A percentile compares a stretch with the other conserved stretches of the same genome.
Conservation (phyloP, 495 filamentous ascomycete genomes). For the Evansstolkia leycettana region DNA sequence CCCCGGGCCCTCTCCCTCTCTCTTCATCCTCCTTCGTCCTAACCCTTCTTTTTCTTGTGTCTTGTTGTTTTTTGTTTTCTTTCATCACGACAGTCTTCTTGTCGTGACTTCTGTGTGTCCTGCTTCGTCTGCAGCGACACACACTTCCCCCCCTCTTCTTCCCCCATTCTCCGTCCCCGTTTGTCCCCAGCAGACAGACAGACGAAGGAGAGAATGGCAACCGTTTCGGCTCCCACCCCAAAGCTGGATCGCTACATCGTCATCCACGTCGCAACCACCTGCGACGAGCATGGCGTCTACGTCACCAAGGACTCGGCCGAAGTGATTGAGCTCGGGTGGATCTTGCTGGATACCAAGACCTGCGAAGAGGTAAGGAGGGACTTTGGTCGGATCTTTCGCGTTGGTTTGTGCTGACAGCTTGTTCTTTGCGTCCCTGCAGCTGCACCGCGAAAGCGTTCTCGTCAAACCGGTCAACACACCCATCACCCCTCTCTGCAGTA, state of each 20-base stretch:
- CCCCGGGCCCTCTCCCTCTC: conserved; percentile 3
- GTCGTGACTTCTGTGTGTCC: conserved; percentile 24
- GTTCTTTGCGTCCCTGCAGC: conserved; percentile 34
- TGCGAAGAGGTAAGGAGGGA: conserved; percentile 69
- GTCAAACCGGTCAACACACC: conserved; percentile 98
- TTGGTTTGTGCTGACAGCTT: conserved; percentile 3
- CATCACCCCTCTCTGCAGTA: conserved; percentile 97
- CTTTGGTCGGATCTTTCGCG: conserved; percentile 2
- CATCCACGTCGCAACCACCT: conserved; percentile 96
- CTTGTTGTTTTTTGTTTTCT: conserved; percentile 6
- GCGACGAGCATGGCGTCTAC: conserved; percentile 97
- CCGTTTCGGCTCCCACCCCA: conserved; percentile 38
- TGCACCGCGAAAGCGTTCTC: conserved; percentile 88
- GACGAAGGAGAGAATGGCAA: too few relatives aligned
- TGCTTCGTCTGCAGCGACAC: conserved; percentile 24
- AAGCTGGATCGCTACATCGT: conserved; percentile 93
- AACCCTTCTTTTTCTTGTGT: conserved; percentile 2
- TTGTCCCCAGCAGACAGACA: conserved; percentile 18
- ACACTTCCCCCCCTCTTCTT: conserved; percentile 9
- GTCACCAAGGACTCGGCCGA: conserved; percentile 98
- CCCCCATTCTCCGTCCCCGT: conserved; percentile 5
- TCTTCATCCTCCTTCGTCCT: conserved; percentile 11
- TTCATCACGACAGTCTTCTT: conserved; percentile 3
- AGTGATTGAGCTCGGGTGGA: conserved; percentile 98
- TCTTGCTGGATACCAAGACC: conserved; percentile 79